These are phyloP conservation scores for Wickerhamiella kurtzmanii DNA, from an alignment of 805 yeast genomes.

Conservation along the genomic window DNA sequence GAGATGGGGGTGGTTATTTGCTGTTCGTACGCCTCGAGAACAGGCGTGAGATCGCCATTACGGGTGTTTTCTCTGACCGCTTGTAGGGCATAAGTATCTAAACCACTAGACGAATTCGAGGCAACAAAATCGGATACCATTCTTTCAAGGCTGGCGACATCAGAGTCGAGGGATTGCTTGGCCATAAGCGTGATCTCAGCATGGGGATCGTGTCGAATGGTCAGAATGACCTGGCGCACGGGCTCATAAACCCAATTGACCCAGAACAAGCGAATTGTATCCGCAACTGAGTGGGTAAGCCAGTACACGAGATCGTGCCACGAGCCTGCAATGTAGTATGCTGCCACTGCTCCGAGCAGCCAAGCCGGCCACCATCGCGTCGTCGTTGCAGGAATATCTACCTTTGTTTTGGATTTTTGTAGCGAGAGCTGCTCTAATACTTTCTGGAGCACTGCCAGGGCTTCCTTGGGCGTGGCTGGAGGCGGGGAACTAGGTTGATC, in stretches of 20 bases:
- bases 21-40: slow-evolving; percentile 67
- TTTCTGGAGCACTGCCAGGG: slow-evolving; percentile 10
- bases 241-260: slow-evolving; percentile 79
- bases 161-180: slow-evolving; percentile 64
- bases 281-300: slow-evolving; percentile 43
- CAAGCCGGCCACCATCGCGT: slow-evolving; percentile 58
- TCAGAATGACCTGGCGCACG: slow-evolving; percentile 50
- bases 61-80: slow-evolving; percentile 27
- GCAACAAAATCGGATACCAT: slow-evolving; percentile 68
- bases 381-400: slow-evolving; percentile 14
- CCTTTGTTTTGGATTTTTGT: slow-evolving; percentile 3
- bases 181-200: slow-evolving; percentile 65
- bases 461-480: slow-evolving; percentile 7
- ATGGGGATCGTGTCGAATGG: slow-evolving; percentile 72
- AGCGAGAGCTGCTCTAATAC: slow-evolving; percentile 4
- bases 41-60: slow-evolving; percentile 64
- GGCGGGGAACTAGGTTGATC: neutral
- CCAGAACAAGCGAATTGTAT: slow-evolving; percentile 55
- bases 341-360: slow-evolving; percentile 27
- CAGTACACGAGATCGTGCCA: slow-evolving; percentile 43
- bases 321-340: slow-evolving; percentile 31
- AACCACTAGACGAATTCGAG: neutral
- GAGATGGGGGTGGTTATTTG: slow-evolving; percentile 60
- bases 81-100: slow-evolving; percentile 8
- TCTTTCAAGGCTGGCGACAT: slow-evolving; percentile 65